A percentile compares a stretch with the other conserved stretches of the same genome.
Evolutionary conservation across 2,329 filamentous ascomycete species (phyloP).

Genomic region (Sporothrix schenckii): DNA sequence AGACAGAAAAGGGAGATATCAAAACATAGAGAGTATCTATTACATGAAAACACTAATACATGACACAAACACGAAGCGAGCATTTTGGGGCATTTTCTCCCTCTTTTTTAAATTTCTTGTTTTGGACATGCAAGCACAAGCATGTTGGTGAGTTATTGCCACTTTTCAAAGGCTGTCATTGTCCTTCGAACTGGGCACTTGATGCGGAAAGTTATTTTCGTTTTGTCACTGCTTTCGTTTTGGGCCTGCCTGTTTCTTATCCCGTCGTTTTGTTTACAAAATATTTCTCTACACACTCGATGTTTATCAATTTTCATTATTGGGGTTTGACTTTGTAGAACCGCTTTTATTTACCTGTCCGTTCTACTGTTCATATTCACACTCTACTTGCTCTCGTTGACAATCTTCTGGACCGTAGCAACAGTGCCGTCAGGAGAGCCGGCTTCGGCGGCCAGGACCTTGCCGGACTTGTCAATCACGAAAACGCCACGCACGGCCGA

Average conservation of each 20-base stretch:
- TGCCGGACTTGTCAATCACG: constrained; percentile 78
- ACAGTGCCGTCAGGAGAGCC: constrained; percentile 79
- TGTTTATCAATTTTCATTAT: neutral
- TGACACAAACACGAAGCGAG: constrained; percentile 10
- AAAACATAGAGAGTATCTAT: neutral
- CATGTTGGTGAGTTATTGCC: too few relatives aligned
- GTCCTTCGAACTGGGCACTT: neutral
- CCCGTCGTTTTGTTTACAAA: neutral
- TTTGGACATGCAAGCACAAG: neutral
- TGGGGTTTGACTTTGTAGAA: neutral
- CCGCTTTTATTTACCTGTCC: neutral
- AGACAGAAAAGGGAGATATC: neutral
- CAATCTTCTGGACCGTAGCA: constrained; percentile 72
- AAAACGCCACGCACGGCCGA: constrained; percentile 87
- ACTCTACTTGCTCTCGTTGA: constrained; percentile 45
- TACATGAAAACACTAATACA: neutral
- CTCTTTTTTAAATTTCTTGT: neutral
- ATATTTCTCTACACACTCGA: neutral
- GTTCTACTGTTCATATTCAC: neutral
- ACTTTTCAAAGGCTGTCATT: neutral
- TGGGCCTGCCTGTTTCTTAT: neutral
- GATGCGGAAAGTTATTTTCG: neutral
- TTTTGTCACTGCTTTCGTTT: neutral
- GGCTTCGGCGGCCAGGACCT: constrained; percentile 68
- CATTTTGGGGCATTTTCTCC: neutral